Evolutionary conservation across 2,329 filamentous ascomycete genomes (phyloP), one percentile per base, ranked within the genome.

Genomic region (Calonectria hongkongensis): DNA sequence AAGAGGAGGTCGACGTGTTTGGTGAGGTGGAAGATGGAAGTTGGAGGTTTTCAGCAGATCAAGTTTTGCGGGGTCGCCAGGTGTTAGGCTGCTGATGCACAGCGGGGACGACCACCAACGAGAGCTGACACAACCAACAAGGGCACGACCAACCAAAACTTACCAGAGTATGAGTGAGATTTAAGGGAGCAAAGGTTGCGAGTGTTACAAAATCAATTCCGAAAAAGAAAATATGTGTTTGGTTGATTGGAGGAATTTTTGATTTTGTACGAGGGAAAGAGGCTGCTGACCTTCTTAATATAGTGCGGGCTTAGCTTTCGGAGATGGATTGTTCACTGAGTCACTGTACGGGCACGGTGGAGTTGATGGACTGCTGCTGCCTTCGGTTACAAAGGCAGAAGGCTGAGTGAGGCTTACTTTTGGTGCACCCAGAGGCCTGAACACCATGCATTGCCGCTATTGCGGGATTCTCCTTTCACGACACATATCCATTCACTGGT

Each of bases 51-150:
- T 68, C 68, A 60, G 70, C 54, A 69, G 41, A 73, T 67, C 71
- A 79, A 63, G 76, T 71, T 45, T 73, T 80, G 78, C 78, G 78
- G 78, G 78, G 76, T 80, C 72, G 73, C 71, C 68, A 74, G 74
- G 79, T 36, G 33, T 60, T 25, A 60, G 54, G 54, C 70, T 67
- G 71, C 70, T 67, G 71, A 76, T 72, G 70, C 75, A 73, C 51
- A 56, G 21, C 21, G 68, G 41, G 63, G 70, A 69, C 70, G 70
- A 69, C 70, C 67, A 78, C 21, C 21, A 21, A 70, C 33, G 25
- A 45, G 30, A 25, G 54, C n/a, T 45, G 28, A 47, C 45, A 51
- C 16, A 51, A 33, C 45, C 48, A 66, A 51, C 30, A 64, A 43
- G 45, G 41, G 39, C 56, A 36, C 56, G 41, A 30, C 30, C 54